A percentile compares a stretch with the other conserved stretches of the same genome.
phyloP scores from a whole-genome alignment of 1,139 yeast genomes.

The Geotrichum bryndzae region DNA sequence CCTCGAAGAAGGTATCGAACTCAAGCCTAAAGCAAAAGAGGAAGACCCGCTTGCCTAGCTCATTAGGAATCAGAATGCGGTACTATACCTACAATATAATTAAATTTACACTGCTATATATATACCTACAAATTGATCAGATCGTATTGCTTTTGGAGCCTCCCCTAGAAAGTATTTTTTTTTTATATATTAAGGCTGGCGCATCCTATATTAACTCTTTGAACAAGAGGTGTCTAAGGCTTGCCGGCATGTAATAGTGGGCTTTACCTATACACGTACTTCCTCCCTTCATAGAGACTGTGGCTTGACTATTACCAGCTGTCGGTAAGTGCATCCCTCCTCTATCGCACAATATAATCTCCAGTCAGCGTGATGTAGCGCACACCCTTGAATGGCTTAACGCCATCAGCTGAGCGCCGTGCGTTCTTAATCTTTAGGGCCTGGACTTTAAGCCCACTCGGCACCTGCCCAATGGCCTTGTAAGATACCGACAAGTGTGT shows the following conservation, averaged over 20 bases:
- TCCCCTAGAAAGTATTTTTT: no score
- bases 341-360: conserved; percentile 46
- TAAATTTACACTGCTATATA: background rate
- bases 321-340: background rate
- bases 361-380: conserved; percentile 69
- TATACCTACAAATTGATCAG: no score
- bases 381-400: conserved; percentile 87
- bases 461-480: conserved; percentile 59
- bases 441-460: conserved; percentile 71
- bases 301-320: background rate
- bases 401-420: conserved; percentile 54
- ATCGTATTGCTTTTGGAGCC: no score
- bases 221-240: no score
- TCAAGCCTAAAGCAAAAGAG: conserved; percentile 21
- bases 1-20: conserved; percentile 36
- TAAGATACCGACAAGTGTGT: conserved; percentile 50
- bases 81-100: background rate
- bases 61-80: background rate
- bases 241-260: no score
- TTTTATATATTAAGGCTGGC: no score
- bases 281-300: background rate
- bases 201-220: no score
- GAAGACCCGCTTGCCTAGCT: background rate
- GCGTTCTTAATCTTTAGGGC: conserved; percentile 54
- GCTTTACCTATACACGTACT: no score